phyloP scores from a whole-genome alignment of 495 filamentous ascomycete species.

The Aspergillus egyptiacus region DNA sequence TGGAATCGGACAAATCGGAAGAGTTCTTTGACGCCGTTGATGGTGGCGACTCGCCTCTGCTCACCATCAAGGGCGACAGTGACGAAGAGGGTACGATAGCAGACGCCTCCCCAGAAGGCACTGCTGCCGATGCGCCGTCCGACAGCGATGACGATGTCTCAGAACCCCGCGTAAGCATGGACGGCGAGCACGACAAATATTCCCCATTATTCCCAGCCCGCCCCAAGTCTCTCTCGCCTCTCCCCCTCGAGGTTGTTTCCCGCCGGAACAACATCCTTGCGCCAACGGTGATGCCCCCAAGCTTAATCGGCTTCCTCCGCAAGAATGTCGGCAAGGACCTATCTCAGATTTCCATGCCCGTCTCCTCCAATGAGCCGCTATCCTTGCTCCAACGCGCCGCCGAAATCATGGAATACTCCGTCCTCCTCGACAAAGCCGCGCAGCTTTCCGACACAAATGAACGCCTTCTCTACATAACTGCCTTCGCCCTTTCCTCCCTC shows the following conservation, averaged over 20 bases:
- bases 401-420: slow-evolving; percentile 84
- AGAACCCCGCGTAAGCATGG: slow-evolving; percentile 31
- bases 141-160: slow-evolving; percentile 52
- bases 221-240: slow-evolving; percentile 68
- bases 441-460: slow-evolving; percentile 54
- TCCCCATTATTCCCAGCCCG: slow-evolving; percentile 61
- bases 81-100: slow-evolving; percentile 39
- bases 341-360: slow-evolving; percentile 93
- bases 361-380: slow-evolving; percentile 89
- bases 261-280: slow-evolving; percentile 67
- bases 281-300: slow-evolving; percentile 73
- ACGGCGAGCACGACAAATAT: slow-evolving; percentile 37
- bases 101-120: slow-evolving; percentile 13
- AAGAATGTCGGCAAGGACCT: slow-evolving; percentile 98
- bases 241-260: slow-evolving; percentile 61
- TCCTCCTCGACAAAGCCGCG: slow-evolving; percentile 69
- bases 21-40: slow-evolving; percentile 94
- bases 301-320: slow-evolving; percentile 85
- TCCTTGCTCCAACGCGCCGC: slow-evolving; percentile 82
- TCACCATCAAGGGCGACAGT: slow-evolving; percentile 63
- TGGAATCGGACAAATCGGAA: slow-evolving; percentile 73
- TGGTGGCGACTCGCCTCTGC: slow-evolving; percentile 60
- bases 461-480: slow-evolving; percentile 75
- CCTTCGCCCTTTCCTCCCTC: slow-evolving; percentile 82
- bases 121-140: slow-evolving; percentile 34